A percentile compares a stretch with the other conserved stretches of the same genome.
Evolutionary conservation across 139 green algal genomes (phyloP).

Genomic region (Picochlorum sp.): DNA sequence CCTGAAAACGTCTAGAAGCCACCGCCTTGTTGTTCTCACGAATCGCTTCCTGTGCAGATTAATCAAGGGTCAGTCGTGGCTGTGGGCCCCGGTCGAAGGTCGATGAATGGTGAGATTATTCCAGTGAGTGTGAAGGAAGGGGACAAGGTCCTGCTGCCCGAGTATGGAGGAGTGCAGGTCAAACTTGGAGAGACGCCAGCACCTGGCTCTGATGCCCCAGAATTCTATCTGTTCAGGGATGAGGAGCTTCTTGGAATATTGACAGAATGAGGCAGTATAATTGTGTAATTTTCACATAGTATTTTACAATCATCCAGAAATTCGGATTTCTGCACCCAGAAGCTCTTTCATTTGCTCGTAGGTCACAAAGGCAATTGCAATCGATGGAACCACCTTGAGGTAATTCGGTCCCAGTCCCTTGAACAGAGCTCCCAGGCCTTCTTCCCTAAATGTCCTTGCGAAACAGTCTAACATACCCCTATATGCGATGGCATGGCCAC

Average conservation of each 20-base stretch:
- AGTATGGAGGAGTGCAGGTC: constrained; percentile 84
- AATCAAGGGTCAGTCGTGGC: constrained; percentile 88
- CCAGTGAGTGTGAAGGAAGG: constrained; percentile 80
- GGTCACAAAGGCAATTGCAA: constrained; percentile 95
- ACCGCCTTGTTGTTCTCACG: background rate
- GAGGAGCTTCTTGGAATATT: constrained; percentile 40
- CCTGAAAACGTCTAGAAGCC: background rate
- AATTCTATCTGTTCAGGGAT: constrained; percentile 24
- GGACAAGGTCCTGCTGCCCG: constrained; percentile 93
- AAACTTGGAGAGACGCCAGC: constrained; percentile 68
- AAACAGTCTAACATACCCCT: constrained; percentile 97
- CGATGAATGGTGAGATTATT: constrained; percentile 32
- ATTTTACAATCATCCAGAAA: constrained; percentile 47
- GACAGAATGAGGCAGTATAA: constrained; percentile 10
- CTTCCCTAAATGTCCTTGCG: constrained; percentile 74
- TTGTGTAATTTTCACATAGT: background rate
- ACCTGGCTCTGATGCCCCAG: background rate
- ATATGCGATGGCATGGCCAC: constrained; percentile 67
- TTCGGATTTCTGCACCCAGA: constrained; percentile 72
- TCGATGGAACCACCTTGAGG: constrained; percentile 95
- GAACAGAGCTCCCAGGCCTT: constrained; percentile 59
- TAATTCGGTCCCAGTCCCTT: constrained; percentile 95
- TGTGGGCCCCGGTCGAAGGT: constrained; percentile 74
- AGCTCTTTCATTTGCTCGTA: constrained; percentile 88
- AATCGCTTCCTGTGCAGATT: constrained; percentile 47